Evolutionary conservation across 495 filamentous ascomycete genomes (phyloP), one percentile per base, ranked within the genome.

Genomic region (Aspergillus leporis): DNA sequence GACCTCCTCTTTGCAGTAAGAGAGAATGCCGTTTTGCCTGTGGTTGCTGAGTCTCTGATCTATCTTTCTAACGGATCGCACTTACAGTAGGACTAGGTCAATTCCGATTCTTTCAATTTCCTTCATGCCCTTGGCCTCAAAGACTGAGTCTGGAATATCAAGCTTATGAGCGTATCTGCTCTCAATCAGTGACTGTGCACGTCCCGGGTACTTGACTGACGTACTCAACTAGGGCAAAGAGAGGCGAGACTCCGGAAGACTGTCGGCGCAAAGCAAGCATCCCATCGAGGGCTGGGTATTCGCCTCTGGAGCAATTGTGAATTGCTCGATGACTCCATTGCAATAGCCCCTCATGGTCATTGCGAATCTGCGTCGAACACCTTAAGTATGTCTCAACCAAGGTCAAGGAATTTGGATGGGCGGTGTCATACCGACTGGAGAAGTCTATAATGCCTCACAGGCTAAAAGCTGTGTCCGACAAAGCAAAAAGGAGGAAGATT

Each of bases 11-110:
- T 68, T 72, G 49, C 59, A 61, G 57, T 66, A 70, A 19, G 69
- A 72, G 14, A 70, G 50, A n/a, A 68, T 61, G 47, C 68, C 67
- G 48, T 72, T 72, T 68, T 70, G 69, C n/a, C 69, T 72, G 41
- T 45, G 13, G 5, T 41, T 18, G 13, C 13, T 34, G 50, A 31
- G 38, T 25, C 4, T 9, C 19, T 51, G 23, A 19, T 28, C 6
- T 14, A 8, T 25, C 16, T 31, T 13, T 49, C 19, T 14, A 13
- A 14, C 16, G 46, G 43, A 22, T 8, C 4, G 22, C 16, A 46
- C 64, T 36, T 56, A 72, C 71, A 74, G 53, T n/a, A 68, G 18
- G 10, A 70, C 63, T 10, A 74, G 58, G n/a, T 74, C 71, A 22
- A 61, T 60, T 13, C 58, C 68, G n/a, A 74, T 59, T 13, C 60